Base-by-base conservation (phyloP, 1,139 yeast species). In the Ashbya aceris region DNA sequence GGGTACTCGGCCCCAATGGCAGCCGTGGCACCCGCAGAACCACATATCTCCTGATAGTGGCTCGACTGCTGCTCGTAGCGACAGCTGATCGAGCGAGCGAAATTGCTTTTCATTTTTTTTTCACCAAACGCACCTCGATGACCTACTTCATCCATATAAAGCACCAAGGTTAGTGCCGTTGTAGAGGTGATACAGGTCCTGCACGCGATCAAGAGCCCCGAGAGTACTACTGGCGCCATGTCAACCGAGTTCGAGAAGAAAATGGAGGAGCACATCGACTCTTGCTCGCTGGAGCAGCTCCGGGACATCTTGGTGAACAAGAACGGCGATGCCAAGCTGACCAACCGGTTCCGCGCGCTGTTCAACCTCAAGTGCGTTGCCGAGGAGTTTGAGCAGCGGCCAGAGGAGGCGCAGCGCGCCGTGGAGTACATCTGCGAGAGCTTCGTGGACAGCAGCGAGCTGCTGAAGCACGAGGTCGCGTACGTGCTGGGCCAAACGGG, bases 401-500 rank as follows among this genome's bases (percentile, higher is more conserved):
- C 77, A 42, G 76, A 73, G 40, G 69, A 68, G 43, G 71, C 72
- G 31, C 74, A 74, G 46, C 66, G 55, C 45, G 98, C 98, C 41
- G 77, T 91, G 43, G 76, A 81, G 43, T 83, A 85, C 67, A 89
- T 93, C 50, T 84, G 91, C 38, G 91, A 79, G 53, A 71, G 81
- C 44, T 93, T 93, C 60, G 96, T 86, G 58, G 76, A 77, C 45
- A 48, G 50, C 27, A 82, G 95, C n/a, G 98, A 93, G 65, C 74
- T 93, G 43, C 73, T 93, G 60, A 93, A 93, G 68, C 99, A 93
- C 61, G 99, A 93, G 66, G 94, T 91, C 43, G 98, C 98, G 6
- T 93, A 93, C 56, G 97, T 91, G n/a, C 70, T 93, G 49, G 99
- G 99, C 35, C 99, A 93, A 66, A 87, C 96, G 40, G 79, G 83